Evolutionary conservation across 2,329 filamentous ascomycete genomes (phyloP).

Genomic region (Claviceps maximensis): DNA sequence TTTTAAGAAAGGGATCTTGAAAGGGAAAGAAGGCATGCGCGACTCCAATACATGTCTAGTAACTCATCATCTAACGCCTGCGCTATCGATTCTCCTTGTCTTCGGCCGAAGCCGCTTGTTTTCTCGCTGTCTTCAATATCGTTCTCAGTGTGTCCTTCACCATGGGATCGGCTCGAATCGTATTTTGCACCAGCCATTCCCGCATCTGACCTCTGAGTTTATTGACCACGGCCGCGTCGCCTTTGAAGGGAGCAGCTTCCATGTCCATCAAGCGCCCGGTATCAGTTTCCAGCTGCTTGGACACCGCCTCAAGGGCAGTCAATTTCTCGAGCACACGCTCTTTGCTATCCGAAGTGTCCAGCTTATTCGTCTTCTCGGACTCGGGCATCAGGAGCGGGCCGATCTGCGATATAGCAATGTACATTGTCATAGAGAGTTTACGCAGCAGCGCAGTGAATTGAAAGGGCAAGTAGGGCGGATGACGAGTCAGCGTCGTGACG

Average conservation of each 20-base stretch:
- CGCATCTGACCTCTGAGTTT: constrained; percentile 55
- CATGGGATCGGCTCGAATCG: constrained; percentile 64
- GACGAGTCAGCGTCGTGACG: constrained; percentile 24
- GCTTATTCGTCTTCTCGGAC: constrained; percentile 15
- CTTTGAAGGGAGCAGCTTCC: constrained; percentile 68
- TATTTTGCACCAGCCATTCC: constrained; percentile 82
- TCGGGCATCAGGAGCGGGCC: constrained; percentile 48
- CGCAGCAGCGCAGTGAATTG: constrained; percentile 67
- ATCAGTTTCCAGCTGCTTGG: constrained; percentile 53
- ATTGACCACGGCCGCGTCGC: constrained; percentile 50
- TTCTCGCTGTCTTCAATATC: constrained; percentile 48
- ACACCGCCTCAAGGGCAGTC: constrained; percentile 49
- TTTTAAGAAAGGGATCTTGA: no score
- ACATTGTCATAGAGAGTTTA: constrained; percentile 63
- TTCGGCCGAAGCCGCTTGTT: constrained; percentile 49
- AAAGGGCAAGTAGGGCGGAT: constrained; percentile 65
- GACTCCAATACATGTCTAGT: no score
- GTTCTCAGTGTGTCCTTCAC: constrained; percentile 67
- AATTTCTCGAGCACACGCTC: constrained; percentile 32
- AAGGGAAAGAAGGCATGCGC: no score
- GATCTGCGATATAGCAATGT: constrained; percentile 73
- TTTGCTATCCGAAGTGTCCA: constrained; percentile 30
- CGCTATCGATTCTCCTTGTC: constrained; percentile 36
- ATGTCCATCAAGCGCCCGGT: constrained; percentile 56
- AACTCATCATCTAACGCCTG: no score